phyloP scores from a whole-genome alignment of 768 basidiomycete genomes.

The Pleurotus tuber-regium region DNA sequence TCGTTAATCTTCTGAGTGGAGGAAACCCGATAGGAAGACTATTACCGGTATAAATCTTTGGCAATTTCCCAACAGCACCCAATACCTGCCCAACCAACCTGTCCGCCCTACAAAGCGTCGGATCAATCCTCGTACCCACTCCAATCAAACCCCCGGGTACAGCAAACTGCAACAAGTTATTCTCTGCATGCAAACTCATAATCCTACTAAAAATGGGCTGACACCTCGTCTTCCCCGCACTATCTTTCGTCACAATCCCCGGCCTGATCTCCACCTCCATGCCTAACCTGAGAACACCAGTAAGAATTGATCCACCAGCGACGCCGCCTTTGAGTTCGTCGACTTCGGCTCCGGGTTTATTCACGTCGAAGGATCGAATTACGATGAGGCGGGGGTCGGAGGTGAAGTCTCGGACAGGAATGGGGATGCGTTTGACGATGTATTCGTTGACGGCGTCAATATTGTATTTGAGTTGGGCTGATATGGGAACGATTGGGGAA shows the following conservation, averaged over 20 bases:
- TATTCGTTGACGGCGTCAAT: conserved; percentile 99
- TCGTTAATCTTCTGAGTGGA: neutral
- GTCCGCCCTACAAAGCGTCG: conserved; percentile 95
- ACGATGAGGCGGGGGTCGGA: conserved; percentile 93
- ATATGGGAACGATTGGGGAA: conserved; percentile 98
- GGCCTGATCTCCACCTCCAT: conserved; percentile 96
- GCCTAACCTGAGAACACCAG: conserved; percentile 86
- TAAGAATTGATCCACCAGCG: conserved; percentile 94
- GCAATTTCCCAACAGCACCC: conserved; percentile 91
- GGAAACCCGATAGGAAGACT: neutral
- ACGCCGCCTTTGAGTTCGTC: conserved; percentile 98
- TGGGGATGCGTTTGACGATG: conserved; percentile 94
- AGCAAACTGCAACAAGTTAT: conserved; percentile 90
- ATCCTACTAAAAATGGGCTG: conserved; percentile 92
- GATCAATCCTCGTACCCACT: conserved; percentile 96
- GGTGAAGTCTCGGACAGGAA: conserved; percentile 90
- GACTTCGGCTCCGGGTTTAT: conserved; percentile 97
- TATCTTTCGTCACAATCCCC: conserved; percentile 95
- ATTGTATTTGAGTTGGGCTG: conserved; percentile 98
- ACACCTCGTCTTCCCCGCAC: conserved; percentile 84
- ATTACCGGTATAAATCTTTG: conserved; percentile 86
- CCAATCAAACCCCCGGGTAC: conserved; percentile 98
- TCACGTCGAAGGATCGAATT: conserved; percentile 99
- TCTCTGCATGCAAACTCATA: conserved; percentile 92
- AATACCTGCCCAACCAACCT: conserved; percentile 95